Conservation (phyloP, 306 rosid genomes). For the Glycine latifolia region DNA sequence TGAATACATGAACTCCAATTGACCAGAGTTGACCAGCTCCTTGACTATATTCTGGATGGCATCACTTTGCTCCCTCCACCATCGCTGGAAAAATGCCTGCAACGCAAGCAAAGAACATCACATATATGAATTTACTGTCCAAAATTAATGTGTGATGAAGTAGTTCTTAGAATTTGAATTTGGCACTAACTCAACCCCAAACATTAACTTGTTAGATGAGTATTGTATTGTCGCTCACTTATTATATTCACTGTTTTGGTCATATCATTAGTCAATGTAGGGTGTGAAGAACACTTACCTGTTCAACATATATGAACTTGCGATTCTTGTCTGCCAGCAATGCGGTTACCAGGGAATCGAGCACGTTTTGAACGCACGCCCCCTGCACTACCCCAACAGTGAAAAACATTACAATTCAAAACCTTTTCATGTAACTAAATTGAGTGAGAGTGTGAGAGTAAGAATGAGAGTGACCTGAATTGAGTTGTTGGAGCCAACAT, state of each 20-base stretch:
- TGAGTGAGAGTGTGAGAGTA: background rate
- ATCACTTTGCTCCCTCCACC: conserved; percentile 85
- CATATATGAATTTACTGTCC: background rate
- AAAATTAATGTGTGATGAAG: background rate
- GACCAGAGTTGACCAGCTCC: conserved; percentile 73
- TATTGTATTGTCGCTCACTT: background rate
- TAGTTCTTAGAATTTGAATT: no score
- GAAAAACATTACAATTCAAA: background rate
- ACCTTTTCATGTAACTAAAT: background rate
- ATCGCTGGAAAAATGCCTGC: conserved; percentile 85
- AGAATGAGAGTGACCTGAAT: conserved; percentile 59
- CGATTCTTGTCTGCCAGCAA: conserved; percentile 80
- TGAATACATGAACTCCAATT: conserved; percentile 79
- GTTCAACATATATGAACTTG: conserved; percentile 83
- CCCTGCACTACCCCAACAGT: conserved; percentile 50
- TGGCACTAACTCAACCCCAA: no score
- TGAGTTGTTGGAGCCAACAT: conserved; percentile 80
- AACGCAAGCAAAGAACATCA: conserved; percentile 14
- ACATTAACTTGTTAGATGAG: no score
- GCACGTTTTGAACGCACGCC: conserved; percentile 85
- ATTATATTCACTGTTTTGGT: background rate
- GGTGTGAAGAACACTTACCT: conserved; percentile 46
- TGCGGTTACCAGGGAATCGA: conserved; percentile 72
- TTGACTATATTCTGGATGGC: conserved; percentile 57
- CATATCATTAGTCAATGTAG: no score